Percentiles rank a stretch among this genome's conserved stretches.
phyloP scores from a whole-genome alignment of 2,329 filamentous ascomycete genomes.

The Alternaria gansuensis region DNA sequence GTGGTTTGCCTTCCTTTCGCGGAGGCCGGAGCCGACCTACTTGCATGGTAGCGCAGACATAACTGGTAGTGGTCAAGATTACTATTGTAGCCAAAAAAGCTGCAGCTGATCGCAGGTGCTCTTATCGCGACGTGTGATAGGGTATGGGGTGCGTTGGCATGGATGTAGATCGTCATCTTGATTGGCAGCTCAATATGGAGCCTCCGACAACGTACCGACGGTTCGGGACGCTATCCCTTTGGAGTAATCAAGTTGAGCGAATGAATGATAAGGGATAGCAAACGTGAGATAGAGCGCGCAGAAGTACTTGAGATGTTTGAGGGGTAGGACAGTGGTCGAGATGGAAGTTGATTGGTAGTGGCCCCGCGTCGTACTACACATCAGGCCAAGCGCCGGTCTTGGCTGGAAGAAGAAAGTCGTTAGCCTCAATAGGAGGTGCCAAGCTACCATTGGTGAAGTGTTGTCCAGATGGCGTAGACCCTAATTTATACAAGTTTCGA shows the following conservation, averaged over 20 bases:
- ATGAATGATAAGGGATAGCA: slow-evolving; percentile 25
- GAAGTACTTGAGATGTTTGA: not conserved
- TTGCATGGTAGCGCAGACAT: slow-evolving; percentile 27
- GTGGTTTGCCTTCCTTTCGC: slow-evolving; percentile 40
- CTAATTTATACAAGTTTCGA: not conserved
- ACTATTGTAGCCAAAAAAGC: slow-evolving; percentile 27
- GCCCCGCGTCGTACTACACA: slow-evolving; percentile 20
- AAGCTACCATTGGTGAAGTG: slow-evolving; percentile 27
- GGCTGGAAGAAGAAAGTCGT: slow-evolving; percentile 26
- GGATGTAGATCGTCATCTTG: slow-evolving; percentile 32
- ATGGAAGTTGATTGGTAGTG: slow-evolving; percentile 7
- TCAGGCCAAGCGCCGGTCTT: slow-evolving; percentile 31
- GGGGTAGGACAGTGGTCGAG: not conserved
- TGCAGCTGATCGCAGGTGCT: slow-evolving; percentile 32
- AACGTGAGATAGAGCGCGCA: slow-evolving; percentile 32
- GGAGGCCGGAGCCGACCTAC: slow-evolving; percentile 42
- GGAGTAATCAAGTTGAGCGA: slow-evolving; percentile 31
- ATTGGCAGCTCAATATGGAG: slow-evolving; percentile 39
- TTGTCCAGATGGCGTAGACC: slow-evolving; percentile 13
- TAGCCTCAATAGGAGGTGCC: slow-evolving; percentile 35
- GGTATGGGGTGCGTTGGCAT: slow-evolving; percentile 26
- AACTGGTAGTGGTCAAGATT: slow-evolving; percentile 32
- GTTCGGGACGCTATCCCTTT: slow-evolving; percentile 30
- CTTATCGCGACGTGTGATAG: slow-evolving; percentile 45
- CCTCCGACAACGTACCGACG: slow-evolving; percentile 23